These are phyloP conservation scores for Coemansia brasiliensis DNA, from an alignment of 192 early-diverging fungal species.

Conservation along the genomic window DNA sequence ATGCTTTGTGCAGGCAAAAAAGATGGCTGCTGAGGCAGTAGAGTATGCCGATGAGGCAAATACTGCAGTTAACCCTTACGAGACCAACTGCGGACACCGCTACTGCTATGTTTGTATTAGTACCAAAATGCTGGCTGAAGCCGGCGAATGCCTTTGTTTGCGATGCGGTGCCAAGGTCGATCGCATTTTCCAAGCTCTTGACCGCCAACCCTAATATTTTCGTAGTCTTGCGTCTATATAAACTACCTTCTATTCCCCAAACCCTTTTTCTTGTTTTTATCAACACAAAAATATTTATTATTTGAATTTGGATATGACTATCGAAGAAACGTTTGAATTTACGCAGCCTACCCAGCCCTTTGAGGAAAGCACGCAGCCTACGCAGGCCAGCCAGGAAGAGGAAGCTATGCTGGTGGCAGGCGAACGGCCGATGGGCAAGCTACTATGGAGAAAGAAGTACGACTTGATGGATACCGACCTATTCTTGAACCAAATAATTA, in stretches of 20 bases:
- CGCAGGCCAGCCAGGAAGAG: constrained; percentile 10
- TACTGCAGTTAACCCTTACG: constrained; percentile 66
- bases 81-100: constrained; percentile 77
- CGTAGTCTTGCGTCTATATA: background rate
- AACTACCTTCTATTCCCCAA: background rate
- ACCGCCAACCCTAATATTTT: background rate
- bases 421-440: constrained; percentile 51
- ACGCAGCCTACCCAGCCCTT: constrained; percentile 58
- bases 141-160: constrained; percentile 71
- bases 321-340: constrained; percentile 47
- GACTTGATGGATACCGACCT: constrained; percentile 51
- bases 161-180: constrained; percentile 72
- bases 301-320: constrained; percentile 20
- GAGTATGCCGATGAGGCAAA: constrained; percentile 20
- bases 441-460: constrained; percentile 47
- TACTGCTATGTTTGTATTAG: constrained; percentile 93
- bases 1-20: constrained; percentile 48
- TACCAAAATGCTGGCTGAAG: constrained; percentile 71
- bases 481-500: constrained; percentile 37
- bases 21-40: background rate
- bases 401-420: constrained; percentile 37
- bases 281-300: background rate
- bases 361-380: constrained; percentile 49
- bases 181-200: constrained; percentile 45
- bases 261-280: background rate